Evolutionary conservation across 331 rosid species (phyloP).

Genomic region (Malus hybrid): DNA sequence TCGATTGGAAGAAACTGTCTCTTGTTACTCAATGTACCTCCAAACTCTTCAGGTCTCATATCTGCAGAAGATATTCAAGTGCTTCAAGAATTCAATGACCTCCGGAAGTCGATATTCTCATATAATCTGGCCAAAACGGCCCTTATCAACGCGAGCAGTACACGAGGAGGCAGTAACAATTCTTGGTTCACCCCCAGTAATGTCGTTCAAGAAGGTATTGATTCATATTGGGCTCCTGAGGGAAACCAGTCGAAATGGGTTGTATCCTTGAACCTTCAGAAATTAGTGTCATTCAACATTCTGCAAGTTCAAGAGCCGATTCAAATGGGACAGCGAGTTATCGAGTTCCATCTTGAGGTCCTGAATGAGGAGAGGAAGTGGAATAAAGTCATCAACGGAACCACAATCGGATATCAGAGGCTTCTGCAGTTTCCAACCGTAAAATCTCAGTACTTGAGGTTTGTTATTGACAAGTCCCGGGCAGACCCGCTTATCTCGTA

Average conservation of each 20-base stretch:
- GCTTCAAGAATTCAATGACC: slow-evolving; percentile 62
- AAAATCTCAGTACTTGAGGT: slow-evolving; percentile 54
- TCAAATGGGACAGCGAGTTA: slow-evolving; percentile 84
- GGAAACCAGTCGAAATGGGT: slow-evolving; percentile 49
- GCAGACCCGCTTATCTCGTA: slow-evolving; percentile 69
- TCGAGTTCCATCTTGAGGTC: slow-evolving; percentile 60
- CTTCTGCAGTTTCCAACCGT: slow-evolving; percentile 48
- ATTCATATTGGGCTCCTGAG: slow-evolving; percentile 78
- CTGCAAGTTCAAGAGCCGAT: slow-evolving; percentile 79
- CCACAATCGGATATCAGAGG: slow-evolving; percentile 80
- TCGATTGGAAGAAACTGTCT: slow-evolving; percentile 76
- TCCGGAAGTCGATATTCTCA: slow-evolving; percentile 64
- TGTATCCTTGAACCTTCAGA: slow-evolving; percentile 46
- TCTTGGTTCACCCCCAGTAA: slow-evolving; percentile 52
- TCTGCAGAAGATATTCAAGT: slow-evolving; percentile 74
- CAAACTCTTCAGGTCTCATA: slow-evolving; percentile 82
- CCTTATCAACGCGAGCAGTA: slow-evolving; percentile 53
- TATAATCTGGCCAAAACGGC: slow-evolving; percentile 54
- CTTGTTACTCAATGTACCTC: slow-evolving; percentile 76
- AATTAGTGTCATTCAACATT: slow-evolving; percentile 58
- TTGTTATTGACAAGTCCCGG: slow-evolving; percentile 58
- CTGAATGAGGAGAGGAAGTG: slow-evolving; percentile 35
- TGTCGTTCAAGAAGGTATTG: slow-evolving; percentile 57
- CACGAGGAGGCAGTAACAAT: slow-evolving; percentile 48
- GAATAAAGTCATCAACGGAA: slow-evolving; percentile 52